phyloP scores from a whole-genome alignment of 73 alveolate species.

The Stentor roeselii region DNA sequence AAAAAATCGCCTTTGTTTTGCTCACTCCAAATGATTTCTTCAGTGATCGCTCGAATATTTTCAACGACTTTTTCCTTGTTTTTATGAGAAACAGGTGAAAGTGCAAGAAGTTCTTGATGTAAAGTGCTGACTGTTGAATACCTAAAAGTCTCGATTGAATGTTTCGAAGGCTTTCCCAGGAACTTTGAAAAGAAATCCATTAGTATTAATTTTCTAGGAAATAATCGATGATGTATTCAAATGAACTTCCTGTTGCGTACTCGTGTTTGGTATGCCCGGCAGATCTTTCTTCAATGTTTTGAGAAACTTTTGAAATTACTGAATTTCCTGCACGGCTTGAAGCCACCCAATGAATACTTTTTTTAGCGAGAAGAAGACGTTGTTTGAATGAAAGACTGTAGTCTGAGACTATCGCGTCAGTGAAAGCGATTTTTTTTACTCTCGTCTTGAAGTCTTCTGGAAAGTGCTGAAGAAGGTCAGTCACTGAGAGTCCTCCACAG shows the following conservation, averaged over 20 bases:
- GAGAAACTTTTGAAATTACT: slow-evolving; percentile 4
- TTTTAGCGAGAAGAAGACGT: background rate
- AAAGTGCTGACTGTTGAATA: background rate
- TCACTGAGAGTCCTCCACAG: slow-evolving; percentile 81
- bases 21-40: slow-evolving; percentile 7
- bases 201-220: background rate
- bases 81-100: background rate
- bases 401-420: slow-evolving; percentile 58
- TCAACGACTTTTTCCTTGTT: slow-evolving; percentile 8
- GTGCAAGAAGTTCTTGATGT: background rate
- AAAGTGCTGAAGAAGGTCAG: slow-evolving; percentile 43
- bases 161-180: background rate
- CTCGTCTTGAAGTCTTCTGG: slow-evolving; percentile 49
- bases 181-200: background rate
- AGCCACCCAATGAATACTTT: background rate
- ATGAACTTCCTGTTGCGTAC: slow-evolving; percentile 55
- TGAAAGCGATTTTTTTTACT: slow-evolving; percentile 72
- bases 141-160: background rate
- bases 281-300: slow-evolving; percentile 38
- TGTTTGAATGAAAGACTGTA: background rate
- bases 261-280: slow-evolving; percentile 59
- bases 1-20: background rate
- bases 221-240: slow-evolving; percentile 35
- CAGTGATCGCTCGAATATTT: background rate
- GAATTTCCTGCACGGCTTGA: background rate